Percentiles rank a stretch among this genome's conserved stretches.
phyloP scores from a whole-genome alignment of 148 eudicot species.

The Cornus kousa region DNA sequence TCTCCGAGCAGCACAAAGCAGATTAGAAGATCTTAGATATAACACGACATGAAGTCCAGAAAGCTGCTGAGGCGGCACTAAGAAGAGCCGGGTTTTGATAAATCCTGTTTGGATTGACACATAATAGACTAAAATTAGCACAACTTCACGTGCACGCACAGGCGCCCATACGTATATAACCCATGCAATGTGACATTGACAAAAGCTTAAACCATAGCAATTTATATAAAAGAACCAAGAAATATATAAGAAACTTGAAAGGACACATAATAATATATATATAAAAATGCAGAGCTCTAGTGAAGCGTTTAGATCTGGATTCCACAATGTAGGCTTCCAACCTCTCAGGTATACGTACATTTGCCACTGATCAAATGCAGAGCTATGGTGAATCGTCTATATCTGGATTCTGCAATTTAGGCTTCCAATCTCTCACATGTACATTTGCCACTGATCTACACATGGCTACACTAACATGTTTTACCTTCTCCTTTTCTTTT shows the following conservation, averaged over 20 bases:
- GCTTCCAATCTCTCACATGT: background rate
- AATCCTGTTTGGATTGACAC: slow-evolving; percentile 44
- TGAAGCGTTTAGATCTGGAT: too few species aligned
- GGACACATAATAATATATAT: background rate
- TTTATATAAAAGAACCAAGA: background rate
- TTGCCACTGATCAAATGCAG: background rate
- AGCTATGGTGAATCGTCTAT: background rate
- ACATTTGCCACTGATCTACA: background rate
- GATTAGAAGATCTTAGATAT: slow-evolving; percentile 78
- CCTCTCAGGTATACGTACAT: background rate
- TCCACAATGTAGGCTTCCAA: too few species aligned
- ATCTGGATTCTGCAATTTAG: background rate
- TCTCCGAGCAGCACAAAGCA: slow-evolving; percentile 5
- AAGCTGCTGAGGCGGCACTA: slow-evolving; percentile 83
- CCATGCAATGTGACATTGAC: too few species aligned
- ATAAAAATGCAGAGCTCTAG: background rate
- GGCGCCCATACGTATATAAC: too few species aligned
- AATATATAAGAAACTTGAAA: background rate
- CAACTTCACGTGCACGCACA: background rate
- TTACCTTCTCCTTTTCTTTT: too few species aligned
- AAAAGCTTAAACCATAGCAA: background rate
- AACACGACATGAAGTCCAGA: slow-evolving; percentile 90
- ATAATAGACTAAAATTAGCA: background rate
- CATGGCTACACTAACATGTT: background rate
- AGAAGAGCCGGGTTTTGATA: slow-evolving; percentile 96